Conservation (phyloP, 306 rosid genomes). For the Quercus glauca region DNA sequence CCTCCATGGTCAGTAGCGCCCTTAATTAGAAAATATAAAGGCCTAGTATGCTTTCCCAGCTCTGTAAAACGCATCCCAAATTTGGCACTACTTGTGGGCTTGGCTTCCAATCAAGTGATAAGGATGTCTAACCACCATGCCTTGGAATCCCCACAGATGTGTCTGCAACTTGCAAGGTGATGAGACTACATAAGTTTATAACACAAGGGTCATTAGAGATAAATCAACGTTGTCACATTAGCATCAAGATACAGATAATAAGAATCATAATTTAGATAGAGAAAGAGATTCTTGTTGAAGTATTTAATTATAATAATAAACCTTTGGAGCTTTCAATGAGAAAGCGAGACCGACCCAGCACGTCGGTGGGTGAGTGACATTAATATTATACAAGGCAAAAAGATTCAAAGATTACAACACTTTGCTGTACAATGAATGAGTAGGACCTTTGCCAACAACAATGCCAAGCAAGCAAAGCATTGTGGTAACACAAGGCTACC, state of each 20-base stretch:
- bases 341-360: conserved; percentile 10
- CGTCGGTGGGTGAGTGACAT: neutral
- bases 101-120: neutral
- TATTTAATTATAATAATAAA: neutral
- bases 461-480: neutral
- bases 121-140: neutral
- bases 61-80: neutral
- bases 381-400: neutral
- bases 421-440: neutral
- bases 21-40: too few relatives aligned
- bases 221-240: neutral
- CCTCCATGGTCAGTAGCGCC: too few relatives aligned
- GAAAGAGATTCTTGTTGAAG: neutral
- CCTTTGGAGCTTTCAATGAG: conserved; percentile 20
- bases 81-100: too few relatives aligned
- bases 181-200: neutral
- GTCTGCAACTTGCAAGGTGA: too few relatives aligned
- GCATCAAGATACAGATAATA: neutral
- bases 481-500: neutral
- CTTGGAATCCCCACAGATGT: neutral
- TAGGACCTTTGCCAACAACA: neutral
- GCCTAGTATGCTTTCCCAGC: neutral
- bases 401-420: neutral
- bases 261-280: neutral
- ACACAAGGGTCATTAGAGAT: neutral